Conservation (phyloP, 768 basidiomycete genomes). For the Kwoniella bestiolae region DNA sequence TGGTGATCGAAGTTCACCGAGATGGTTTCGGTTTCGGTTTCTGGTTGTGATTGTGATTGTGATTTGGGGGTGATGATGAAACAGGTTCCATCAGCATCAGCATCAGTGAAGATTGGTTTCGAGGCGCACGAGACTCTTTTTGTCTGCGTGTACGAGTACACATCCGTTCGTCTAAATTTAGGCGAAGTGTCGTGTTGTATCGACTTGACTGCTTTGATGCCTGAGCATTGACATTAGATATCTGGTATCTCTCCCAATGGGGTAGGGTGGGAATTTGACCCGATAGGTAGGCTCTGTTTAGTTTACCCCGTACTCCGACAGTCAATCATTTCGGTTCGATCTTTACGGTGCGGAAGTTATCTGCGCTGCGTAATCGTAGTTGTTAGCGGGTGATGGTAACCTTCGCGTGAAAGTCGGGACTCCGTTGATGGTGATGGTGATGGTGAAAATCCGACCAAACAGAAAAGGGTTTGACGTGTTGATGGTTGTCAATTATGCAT, state of each 20-base stretch:
- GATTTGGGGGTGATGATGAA: no score
- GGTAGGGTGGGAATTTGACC: neutral
- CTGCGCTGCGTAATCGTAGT: no score
- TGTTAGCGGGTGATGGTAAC: neutral
- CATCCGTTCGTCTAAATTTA: neutral
- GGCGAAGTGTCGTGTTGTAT: neutral
- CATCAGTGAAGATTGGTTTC: neutral
- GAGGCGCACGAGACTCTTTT: neutral
- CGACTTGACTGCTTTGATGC: neutral
- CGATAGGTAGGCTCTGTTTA: neutral
- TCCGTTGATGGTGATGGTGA: conserved; percentile 9
- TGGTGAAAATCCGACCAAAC: no score
- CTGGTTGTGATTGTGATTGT: no score
- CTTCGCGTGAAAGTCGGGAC: neutral
- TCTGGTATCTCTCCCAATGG: no score
- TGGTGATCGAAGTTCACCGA: neutral
- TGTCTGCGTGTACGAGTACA: neutral
- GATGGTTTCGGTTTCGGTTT: neutral
- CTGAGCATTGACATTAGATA: neutral
- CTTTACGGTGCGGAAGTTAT: no score
- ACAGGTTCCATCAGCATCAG: neutral
- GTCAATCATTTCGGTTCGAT: neutral
- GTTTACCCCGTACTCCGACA: neutral
- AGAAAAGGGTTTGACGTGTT: neutral
- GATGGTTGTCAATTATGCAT: neutral